Conservation (phyloP, 1,139 yeast genomes). For the Saccharomyces hybrid region DNA sequence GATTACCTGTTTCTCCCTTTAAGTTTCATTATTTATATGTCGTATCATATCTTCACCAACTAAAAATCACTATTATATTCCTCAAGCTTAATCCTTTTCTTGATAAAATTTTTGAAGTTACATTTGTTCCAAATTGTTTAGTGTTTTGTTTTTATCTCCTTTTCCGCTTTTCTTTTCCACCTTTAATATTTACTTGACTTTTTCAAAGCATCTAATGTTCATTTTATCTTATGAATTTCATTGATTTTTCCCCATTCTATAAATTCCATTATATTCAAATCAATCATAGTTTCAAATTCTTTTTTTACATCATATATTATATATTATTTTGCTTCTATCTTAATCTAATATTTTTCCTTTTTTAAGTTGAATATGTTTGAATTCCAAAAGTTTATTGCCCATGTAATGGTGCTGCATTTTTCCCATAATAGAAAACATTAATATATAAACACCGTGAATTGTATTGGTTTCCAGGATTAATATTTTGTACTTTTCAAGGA, state of each 20-base stretch:
- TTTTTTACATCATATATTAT: not conserved
- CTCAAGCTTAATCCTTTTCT: not conserved
- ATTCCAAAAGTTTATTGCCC: too few relatives aligned
- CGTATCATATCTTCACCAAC: not conserved
- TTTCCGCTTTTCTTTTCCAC: not conserved
- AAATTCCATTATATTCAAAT: not conserved
- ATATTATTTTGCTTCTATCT: not conserved
- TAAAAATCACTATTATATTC: not conserved
- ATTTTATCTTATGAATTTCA: not conserved
- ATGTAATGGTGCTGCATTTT: too few relatives aligned
- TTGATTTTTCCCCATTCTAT: not conserved
- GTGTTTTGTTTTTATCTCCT: not conserved
- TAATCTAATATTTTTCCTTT: not conserved
- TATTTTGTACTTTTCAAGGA: constrained; percentile 24
- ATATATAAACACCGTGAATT: too few relatives aligned
- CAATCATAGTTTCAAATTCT: not conserved
- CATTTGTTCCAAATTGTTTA: not conserved
- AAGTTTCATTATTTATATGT: not conserved
- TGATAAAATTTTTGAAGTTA: not conserved
- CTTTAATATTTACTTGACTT: not conserved
- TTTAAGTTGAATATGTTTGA: not conserved
- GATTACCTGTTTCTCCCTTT: not conserved
- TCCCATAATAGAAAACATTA: not conserved
- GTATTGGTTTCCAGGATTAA: constrained; percentile 4
- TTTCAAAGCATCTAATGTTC: not conserved